Percentiles rank a stretch among this genome's conserved stretches.
Evolutionary conservation across 345 rosid genomes (phyloP).

Genomic region (Salix dunnii): DNA sequence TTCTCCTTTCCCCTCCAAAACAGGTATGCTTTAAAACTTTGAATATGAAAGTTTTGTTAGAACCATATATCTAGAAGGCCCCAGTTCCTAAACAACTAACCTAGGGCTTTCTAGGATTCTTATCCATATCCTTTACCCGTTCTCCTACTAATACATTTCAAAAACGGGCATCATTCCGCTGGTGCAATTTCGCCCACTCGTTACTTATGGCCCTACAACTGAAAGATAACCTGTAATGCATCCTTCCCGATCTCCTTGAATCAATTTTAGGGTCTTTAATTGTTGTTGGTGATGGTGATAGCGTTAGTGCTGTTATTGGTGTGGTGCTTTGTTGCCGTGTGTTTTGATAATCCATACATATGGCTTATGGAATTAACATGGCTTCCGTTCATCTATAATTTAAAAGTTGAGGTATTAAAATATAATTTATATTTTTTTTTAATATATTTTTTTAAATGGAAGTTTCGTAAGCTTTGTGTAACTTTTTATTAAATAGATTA

Average conservation of each 20-base stretch:
- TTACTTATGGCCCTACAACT: background rate
- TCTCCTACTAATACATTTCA: background rate
- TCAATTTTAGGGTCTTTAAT: background rate
- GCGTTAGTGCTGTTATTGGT: background rate
- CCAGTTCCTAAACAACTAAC: background rate
- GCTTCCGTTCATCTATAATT: no score
- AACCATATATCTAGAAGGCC: background rate
- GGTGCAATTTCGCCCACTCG: background rate
- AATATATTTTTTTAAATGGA: no score
- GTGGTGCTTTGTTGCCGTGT: background rate
- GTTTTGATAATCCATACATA: background rate
- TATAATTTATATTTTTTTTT: no score
- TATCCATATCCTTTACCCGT: background rate
- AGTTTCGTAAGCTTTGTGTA: no score
- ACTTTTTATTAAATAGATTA: no score
- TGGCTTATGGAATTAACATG: background rate
- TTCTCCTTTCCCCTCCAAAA: background rate
- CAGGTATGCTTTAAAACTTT: background rate
- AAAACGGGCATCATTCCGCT: background rate
- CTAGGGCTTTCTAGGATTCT: background rate
- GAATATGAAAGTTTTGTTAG: background rate
- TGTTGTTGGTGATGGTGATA: background rate
- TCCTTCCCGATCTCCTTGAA: background rate
- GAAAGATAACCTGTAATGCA: background rate
- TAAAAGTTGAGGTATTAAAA: no score